phyloP scores from a whole-genome alignment of 495 filamentous ascomycete genomes.

The Podospora pseudopauciseta region DNA sequence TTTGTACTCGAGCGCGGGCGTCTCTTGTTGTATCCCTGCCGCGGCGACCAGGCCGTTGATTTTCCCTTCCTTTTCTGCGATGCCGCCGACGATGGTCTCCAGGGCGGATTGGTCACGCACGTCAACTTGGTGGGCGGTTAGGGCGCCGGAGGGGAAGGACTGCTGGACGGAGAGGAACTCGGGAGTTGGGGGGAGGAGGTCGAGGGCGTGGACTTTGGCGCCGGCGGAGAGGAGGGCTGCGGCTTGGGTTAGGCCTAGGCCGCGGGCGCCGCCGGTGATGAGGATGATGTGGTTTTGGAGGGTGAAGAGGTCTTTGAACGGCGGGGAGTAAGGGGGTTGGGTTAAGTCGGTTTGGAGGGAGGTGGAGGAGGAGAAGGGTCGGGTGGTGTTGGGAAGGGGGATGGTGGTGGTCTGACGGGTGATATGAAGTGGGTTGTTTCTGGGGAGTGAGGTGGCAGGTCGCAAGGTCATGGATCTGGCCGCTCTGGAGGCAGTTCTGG shows the following conservation, averaged over 20 bases:
- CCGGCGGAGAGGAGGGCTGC: slow-evolving; percentile 79
- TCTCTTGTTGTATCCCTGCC: slow-evolving; percentile 74
- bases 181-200: slow-evolving; percentile 43
- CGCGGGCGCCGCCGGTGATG: slow-evolving; percentile 75
- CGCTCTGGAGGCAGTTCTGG: not conserved
- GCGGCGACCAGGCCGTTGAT: slow-evolving; percentile 81
- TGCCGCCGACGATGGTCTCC: slow-evolving; percentile 62
- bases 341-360: not conserved
- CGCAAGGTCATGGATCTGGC: not conserved
- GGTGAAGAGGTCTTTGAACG: slow-evolving; percentile 69
- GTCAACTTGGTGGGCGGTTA: slow-evolving; percentile 79
- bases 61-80: slow-evolving; percentile 66
- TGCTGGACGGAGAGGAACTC: slow-evolving; percentile 2
- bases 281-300: slow-evolving; percentile 72
- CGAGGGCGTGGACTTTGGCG: slow-evolving; percentile 62
- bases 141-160: slow-evolving; percentile 27
- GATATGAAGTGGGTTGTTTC: not conserved
- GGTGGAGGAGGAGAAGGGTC: slow-evolving; percentile 1
- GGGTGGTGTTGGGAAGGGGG: not conserved
- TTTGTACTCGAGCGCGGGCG: slow-evolving; percentile 64
- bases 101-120: slow-evolving; percentile 72
- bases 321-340: slow-evolving; percentile 15
- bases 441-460: not conserved
- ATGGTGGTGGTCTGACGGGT: not conserved
- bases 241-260: slow-evolving; percentile 73